Evolutionary conservation across 176 grass and related monocot species (phyloP), one percentile per base, ranked within the genome.

Genomic region (Cymbopogon citratus): DNA sequence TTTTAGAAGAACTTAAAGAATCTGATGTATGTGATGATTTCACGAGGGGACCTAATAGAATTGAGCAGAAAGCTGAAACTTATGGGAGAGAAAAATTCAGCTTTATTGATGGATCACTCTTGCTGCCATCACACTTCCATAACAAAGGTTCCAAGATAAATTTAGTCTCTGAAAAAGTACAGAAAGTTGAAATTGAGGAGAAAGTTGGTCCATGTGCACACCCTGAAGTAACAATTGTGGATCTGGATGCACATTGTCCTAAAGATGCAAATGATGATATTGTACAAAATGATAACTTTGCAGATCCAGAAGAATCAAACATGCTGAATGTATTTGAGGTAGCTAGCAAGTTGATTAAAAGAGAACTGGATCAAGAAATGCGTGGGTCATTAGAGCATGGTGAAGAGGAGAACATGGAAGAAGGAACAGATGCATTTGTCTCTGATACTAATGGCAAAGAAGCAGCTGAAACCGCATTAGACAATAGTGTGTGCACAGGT

Each of bases 81-180:
- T 81, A 66, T 76, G 63, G 80, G 27, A 85, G 80, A 71, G 82
- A 90, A 83, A 87, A 86, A 28, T 80, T 90, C 18, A 85, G 75
- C 80, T 80, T 83, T 78, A 66, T 65, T 0, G 43, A 49, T 65
- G 74, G 71, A 79, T 70, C 84, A 7, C 71, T 34, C 54, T 69
- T 85, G 38, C n/a, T 60, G 56, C 56, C n/a, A 25, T 25, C 56
- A 60, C 56, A 60, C 56, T 60, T 60, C 56, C 79, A 73, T 77
- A 85, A 77, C 15, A 63, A 74, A 76, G 69, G 76, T 4, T 25
- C 72, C 18, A 65, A 85, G 40, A 73, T 24, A 63, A 73, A 51
- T 75, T 56, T 77, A 70, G 70, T 62, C 35, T n/a, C 46, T 29
- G 80, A 83, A 57, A 23, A 40, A 85, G 89, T 67, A 56, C 75